Evolutionary conservation across 31 red algal species (phyloP).

Genomic region (Endocladia muricata): DNA sequence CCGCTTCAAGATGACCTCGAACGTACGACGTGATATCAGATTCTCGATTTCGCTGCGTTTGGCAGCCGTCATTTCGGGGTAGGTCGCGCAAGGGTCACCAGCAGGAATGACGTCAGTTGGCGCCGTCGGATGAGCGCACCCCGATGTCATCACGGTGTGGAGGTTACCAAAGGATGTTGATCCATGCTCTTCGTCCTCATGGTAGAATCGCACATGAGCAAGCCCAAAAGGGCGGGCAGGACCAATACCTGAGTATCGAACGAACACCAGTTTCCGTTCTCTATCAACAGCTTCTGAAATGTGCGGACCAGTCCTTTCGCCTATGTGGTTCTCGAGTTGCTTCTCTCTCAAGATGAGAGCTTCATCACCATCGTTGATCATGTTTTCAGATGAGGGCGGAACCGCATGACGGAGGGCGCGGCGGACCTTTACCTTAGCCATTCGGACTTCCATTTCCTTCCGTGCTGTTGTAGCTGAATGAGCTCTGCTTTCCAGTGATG

Average conservation of each 20-base stretch:
- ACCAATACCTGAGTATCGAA: not conserved
- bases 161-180: not conserved
- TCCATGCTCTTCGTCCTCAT: not conserved
- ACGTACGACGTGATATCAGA: not conserved
- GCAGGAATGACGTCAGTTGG: conserved; percentile 6
- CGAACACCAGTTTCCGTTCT: conserved; percentile 11
- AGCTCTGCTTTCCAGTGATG: not conserved
- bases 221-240: not conserved
- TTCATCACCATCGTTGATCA: not conserved
- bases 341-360: conserved; percentile 35
- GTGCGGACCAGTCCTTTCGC: conserved; percentile 28
- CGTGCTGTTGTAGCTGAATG: not conserved
- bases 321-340: conserved; percentile 16
- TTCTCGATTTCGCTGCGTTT: conserved; percentile 7
- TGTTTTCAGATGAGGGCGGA: not conserved
- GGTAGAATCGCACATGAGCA: conserved; percentile 20
- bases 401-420: conserved; percentile 20
- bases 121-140: too few relatives aligned
- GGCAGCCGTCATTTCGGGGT: conserved; percentile 9
- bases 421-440: not conserved
- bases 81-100: not conserved
- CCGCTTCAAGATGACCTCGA: conserved; percentile 6
- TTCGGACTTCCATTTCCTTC: conserved; percentile 14
- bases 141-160: not conserved
- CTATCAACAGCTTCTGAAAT: not conserved